A percentile compares a stretch with the other conserved stretches of the same genome.
phyloP scores from a whole-genome alignment of 208 protist genomes.

The Crithidia sp. region DNA sequence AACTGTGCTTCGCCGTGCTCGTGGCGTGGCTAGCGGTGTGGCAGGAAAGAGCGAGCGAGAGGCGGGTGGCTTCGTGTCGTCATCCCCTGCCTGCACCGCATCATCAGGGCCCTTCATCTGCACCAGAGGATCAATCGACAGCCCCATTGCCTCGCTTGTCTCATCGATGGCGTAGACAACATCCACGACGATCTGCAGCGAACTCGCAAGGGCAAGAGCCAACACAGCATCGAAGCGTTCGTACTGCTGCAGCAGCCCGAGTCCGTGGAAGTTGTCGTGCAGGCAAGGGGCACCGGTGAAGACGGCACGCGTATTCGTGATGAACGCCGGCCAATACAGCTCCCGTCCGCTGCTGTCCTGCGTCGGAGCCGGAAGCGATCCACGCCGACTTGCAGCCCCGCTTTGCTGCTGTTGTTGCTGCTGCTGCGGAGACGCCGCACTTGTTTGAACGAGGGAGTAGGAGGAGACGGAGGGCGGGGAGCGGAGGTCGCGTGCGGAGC shows the following conservation, averaged over 20 bases:
- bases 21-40: neutral
- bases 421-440: neutral
- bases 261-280: conserved; percentile 35
- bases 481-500: neutral
- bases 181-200: conserved; percentile 62
- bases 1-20: neutral
- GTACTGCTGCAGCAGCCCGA: conserved; percentile 41
- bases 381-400: neutral
- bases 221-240: conserved; percentile 59
- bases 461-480: conserved; percentile 1
- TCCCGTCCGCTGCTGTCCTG: conserved; percentile 17
- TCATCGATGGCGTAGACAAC: conserved; percentile 79
- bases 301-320: conserved; percentile 36
- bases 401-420: neutral
- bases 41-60: conserved; percentile 2
- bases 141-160: conserved; percentile 44
- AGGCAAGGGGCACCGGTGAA: conserved; percentile 33
- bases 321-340: conserved; percentile 78
- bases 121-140: conserved; percentile 30
- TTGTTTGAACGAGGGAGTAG: neutral
- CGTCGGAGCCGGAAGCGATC: neutral
- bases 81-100: neutral
- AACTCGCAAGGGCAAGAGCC: conserved; percentile 41
- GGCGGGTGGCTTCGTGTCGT: neutral
- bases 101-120: too few relatives aligned